Evolutionary conservation across 345 rosid species (phyloP).

Genomic region (Mercurialis annua): DNA sequence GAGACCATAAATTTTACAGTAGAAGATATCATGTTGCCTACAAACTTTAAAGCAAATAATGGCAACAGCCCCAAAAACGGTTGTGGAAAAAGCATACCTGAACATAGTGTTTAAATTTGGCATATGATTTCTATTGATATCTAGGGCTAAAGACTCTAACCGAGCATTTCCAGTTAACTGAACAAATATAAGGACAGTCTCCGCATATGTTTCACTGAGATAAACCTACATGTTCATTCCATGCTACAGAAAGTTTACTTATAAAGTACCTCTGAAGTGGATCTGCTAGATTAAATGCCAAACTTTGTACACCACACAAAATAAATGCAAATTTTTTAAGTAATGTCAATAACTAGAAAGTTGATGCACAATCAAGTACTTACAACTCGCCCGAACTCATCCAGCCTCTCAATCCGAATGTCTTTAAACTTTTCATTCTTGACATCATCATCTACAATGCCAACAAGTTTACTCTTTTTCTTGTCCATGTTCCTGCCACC

Average conservation of each 20-base stretch:
- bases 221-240: neutral
- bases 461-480: conserved; percentile 95
- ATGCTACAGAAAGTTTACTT: neutral
- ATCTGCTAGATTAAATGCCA: neutral
- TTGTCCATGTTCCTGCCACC: conserved; percentile 99
- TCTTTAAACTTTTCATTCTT: conserved; percentile 53
- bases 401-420: conserved; percentile 81
- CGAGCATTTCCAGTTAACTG: neutral
- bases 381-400: conserved; percentile 95
- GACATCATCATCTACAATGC: conserved; percentile 50
- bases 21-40: neutral
- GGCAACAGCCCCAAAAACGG: neutral
- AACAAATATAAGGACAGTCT: neutral
- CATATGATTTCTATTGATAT: neutral
- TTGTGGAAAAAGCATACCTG: neutral
- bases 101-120: neutral
- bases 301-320: neutral
- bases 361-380: conserved; percentile 33
- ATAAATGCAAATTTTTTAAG: neutral
- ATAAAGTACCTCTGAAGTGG: neutral
- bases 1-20: neutral
- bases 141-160: neutral
- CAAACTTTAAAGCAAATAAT: conserved; percentile 3
- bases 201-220: neutral
- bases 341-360: neutral